Evolutionary conservation across 192 early-diverging fungal genomes (phyloP).

Genomic region (Phlyctochytrium planicorne): DNA sequence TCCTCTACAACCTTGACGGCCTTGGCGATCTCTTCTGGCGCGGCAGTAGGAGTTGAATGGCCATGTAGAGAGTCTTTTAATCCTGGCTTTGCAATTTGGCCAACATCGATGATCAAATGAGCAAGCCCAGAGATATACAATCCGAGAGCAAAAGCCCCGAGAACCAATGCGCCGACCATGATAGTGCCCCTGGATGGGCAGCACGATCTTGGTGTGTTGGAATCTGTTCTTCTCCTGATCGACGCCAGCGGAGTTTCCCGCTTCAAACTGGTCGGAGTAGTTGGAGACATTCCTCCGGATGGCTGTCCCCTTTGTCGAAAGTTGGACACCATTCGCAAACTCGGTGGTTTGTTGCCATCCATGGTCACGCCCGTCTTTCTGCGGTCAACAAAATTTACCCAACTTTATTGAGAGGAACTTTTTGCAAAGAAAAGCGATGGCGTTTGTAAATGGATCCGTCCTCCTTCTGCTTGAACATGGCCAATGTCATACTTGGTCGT

Average conservation of each 20-base stretch:
- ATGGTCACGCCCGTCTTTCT: too few relatives aligned
- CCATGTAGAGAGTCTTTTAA: too few relatives aligned
- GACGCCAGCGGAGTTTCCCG: neutral
- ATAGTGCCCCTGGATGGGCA: neutral
- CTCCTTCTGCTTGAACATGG: neutral
- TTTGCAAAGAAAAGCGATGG: too few relatives aligned
- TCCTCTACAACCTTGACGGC: constrained; percentile 6
- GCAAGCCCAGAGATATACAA: neutral
- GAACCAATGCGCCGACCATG: neutral
- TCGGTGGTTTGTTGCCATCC: too few relatives aligned
- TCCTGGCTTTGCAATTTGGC: neutral
- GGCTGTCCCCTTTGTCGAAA: neutral
- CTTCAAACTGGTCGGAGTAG: neutral
- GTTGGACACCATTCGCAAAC: too few relatives aligned
- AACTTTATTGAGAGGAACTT: too few relatives aligned
- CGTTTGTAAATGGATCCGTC: too few relatives aligned
- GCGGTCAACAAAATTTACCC: too few relatives aligned
- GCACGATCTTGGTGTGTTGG: neutral
- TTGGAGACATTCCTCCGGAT: neutral
- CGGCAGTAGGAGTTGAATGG: neutral
- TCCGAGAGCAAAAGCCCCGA: neutral
- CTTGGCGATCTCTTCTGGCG: neutral
- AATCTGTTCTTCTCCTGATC: neutral
- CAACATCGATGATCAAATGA: neutral
- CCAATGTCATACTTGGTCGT: constrained; percentile 27